Conservation (phyloP, 306 rosid genomes). For the cucumber (Cucumis sativus) region Cucumber_9930_V3 NC_026660.2:10244001-10244500, state of each 20-base stretch:
- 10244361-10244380: background rate
- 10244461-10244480: background rate
- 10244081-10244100: background rate
- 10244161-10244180: slow-evolving; percentile 4
- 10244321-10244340: background rate
- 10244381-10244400: too few relatives aligned
- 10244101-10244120: background rate
- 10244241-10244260: background rate
- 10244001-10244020: too few relatives aligned
- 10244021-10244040: too few relatives aligned
- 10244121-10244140: background rate
- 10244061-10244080: too few relatives aligned
- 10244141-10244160: background rate
- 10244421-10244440: background rate
- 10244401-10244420: background rate
- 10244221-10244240: background rate
- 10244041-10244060: too few relatives aligned
- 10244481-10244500: background rate
- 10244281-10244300: background rate
- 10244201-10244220: background rate
- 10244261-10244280: background rate
- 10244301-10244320: slow-evolving; percentile 6
- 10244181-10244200: slow-evolving; percentile 3
- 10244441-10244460: background rate
- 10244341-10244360: background rate